phyloP scores from a whole-genome alignment of 208 protist genomes.

The Wallacemonas collosoma region DNA sequence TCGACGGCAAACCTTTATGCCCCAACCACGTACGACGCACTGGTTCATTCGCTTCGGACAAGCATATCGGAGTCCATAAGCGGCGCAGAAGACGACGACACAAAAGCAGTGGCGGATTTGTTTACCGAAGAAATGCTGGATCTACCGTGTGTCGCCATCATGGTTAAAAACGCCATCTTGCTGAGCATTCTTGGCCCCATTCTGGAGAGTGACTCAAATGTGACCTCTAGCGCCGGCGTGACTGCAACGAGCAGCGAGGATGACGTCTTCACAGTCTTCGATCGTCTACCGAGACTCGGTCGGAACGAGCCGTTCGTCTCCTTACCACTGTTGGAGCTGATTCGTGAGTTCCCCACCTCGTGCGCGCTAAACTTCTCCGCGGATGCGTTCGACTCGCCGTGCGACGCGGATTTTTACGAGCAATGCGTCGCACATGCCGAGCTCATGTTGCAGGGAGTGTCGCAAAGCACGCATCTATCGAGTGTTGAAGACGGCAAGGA shows the following conservation, averaged over 20 bases:
- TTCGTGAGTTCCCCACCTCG: slow-evolving; percentile 11
- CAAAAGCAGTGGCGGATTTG: not conserved
- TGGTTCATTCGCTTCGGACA: not conserved
- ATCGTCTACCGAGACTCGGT: not conserved
- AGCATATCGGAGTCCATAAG: not conserved
- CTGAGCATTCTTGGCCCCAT: slow-evolving; percentile 2
- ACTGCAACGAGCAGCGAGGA: not conserved
- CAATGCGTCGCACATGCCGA: slow-evolving; percentile 7
- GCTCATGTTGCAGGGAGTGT: slow-evolving; percentile 1
- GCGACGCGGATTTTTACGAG: slow-evolving; percentile 2
- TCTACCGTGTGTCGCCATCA: not conserved
- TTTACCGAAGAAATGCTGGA: slow-evolving; percentile 12
- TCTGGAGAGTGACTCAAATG: not conserved
- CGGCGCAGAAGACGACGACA: not conserved
- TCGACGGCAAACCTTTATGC: not conserved
- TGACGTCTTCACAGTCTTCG: not conserved
- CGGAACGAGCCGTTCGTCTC: not conserved
- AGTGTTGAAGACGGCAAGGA: slow-evolving; percentile 14
- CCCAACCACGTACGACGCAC: slow-evolving; percentile 4
- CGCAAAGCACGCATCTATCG: not conserved
- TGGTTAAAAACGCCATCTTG: slow-evolving; percentile 13
- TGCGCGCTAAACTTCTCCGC: slow-evolving; percentile 4
- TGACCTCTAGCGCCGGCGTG: not conserved
- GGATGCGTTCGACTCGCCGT: not conserved
- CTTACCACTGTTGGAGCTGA: not conserved